A percentile compares a stretch with the other conserved stretches of the same genome.
Evolutionary conservation across 176 grass and related monocot genomes (phyloP).

Genomic region (Musa itinerans): DNA sequence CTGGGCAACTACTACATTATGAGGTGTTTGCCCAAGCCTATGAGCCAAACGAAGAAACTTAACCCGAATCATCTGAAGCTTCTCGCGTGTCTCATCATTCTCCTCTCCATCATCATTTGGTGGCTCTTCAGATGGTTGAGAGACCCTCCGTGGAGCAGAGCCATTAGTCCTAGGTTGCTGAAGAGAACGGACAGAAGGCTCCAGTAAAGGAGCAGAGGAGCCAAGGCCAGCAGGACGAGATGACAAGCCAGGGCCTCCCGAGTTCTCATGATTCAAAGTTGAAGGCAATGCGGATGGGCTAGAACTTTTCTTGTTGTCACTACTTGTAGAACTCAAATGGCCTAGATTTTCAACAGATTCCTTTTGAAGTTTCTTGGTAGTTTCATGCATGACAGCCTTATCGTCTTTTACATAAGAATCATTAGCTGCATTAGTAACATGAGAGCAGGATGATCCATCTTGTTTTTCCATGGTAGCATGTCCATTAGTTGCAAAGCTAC

Average conservation of each 20-base stretch:
- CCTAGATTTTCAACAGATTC: conserved; percentile 57
- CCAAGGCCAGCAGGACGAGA: conserved; percentile 15
- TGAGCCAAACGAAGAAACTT: conserved; percentile 60
- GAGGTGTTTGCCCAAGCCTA: conserved; percentile 44
- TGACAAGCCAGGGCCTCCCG: conserved; percentile 28
- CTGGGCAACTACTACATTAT: conserved; percentile 48
- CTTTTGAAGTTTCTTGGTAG: background rate
- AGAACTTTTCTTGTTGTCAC: conserved; percentile 35
- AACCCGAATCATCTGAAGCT: conserved; percentile 39
- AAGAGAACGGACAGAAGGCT: background rate
- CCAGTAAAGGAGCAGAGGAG: background rate
- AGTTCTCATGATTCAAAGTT: conserved; percentile 10
- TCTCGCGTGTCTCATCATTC: conserved; percentile 60
- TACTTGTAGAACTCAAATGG: conserved; percentile 32
- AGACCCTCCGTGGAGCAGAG: background rate
- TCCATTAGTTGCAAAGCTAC: background rate
- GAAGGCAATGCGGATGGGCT: conserved; percentile 20
- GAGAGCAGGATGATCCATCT: background rate
- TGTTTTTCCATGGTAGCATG: background rate
- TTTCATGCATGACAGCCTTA: background rate
- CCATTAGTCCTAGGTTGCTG: background rate
- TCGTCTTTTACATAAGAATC: background rate
- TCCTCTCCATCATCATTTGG: conserved; percentile 28
- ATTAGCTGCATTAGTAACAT: background rate
- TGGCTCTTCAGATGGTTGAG: conserved; percentile 19